Percentiles rank a stretch among this genome's conserved stretches.
These are phyloP conservation scores for Lodderomyces pseudojiufengensis DNA, from an alignment of 1,139 yeast genomes.

Conservation along the genomic window DNA sequence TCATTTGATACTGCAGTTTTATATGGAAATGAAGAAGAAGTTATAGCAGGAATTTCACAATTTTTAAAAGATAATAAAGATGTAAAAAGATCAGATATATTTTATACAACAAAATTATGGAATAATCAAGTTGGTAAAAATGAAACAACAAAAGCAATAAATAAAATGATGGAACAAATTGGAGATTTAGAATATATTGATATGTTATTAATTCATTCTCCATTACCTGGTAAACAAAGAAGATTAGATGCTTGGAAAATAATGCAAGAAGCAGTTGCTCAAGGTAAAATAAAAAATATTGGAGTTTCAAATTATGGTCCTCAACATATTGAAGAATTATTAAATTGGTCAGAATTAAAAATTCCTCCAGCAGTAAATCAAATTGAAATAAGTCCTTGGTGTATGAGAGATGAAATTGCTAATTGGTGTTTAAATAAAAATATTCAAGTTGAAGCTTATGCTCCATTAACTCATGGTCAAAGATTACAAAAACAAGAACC, in stretches of 20 bases:
- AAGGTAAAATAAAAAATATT: conserved; percentile 51
- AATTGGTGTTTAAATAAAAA: conserved; percentile 43
- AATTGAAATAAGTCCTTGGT: conserved; percentile 75
- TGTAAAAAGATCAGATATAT: conserved; percentile 55
- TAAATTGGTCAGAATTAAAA: conserved; percentile 49
- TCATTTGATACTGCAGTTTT: conserved; percentile 61
- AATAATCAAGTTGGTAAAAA: conserved; percentile 30
- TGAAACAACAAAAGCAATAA: conserved; percentile 25
- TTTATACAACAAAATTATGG: conserved; percentile 54
- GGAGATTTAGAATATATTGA: conserved; percentile 46
- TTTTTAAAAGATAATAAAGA: conserved; percentile 52
- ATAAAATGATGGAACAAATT: conserved; percentile 24
- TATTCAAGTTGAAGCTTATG: conserved; percentile 36
- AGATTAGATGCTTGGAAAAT: conserved; percentile 59
- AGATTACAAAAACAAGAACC: conserved; percentile 17
- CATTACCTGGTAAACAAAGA: conserved; percentile 48
- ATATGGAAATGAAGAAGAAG: conserved; percentile 56
- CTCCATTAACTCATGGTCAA: conserved; percentile 38
- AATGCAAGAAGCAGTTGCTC: conserved; percentile 61
- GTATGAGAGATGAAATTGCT: conserved; percentile 62
- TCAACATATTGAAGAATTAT: conserved; percentile 57
- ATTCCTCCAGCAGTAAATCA: conserved; percentile 59
- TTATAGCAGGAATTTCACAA: conserved; percentile 47
- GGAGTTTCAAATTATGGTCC: conserved; percentile 71
- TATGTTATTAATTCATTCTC: conserved; percentile 57